Base-by-base conservation (phyloP, 805 yeast species). In the Wickerhamomyces subpelliculosus region DNA sequence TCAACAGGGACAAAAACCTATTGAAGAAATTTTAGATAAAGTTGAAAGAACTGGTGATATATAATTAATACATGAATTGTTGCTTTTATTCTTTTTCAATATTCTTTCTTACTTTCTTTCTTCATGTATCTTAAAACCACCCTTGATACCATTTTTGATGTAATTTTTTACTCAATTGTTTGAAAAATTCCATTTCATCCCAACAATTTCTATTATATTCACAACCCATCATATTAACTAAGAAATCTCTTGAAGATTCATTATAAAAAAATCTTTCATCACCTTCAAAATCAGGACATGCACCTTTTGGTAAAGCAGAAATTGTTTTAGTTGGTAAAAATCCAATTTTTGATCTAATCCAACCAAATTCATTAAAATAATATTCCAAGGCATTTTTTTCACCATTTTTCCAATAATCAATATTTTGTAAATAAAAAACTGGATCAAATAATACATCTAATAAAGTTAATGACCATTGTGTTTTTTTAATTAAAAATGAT, bases 361-460 rank as follows among this genome's bases (percentile, higher is more conserved):
- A 66, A 2, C 62, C 48, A 44, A 57, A 67, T 0, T 57, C 53
- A 40, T 57, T 49, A 44, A 60, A 63, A 33, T 60, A 54, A 35
- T 61, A 60, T 42, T 66, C 70, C 12, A 66, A 35, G 29, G 68
- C 65, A 39, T 61, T 60, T 36, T 58, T 59, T 41, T 66, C 71
- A 40, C 58, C 68, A 27, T 60, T 50, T 36, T 54, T 60, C 52
- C 64, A 63, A 12, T 33, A 38, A 44, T 69, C 70, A 35, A 71
- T 73, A 53, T 60, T 57, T 39, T 61, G 60, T 31, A 55, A 51
- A 42, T 62, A 66, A 21, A 66, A 50, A 5, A 65, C 60, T 4
- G 71, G 71, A 36, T 66, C 71, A 58, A 66, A 66, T n/a, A 65
- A 41, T 4, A 56, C 38, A 45, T 66, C 71, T 14, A 66, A 40